Conservation (phyloP, 2,329 filamentous ascomycete genomes). For the Coniella vitis region DNA sequence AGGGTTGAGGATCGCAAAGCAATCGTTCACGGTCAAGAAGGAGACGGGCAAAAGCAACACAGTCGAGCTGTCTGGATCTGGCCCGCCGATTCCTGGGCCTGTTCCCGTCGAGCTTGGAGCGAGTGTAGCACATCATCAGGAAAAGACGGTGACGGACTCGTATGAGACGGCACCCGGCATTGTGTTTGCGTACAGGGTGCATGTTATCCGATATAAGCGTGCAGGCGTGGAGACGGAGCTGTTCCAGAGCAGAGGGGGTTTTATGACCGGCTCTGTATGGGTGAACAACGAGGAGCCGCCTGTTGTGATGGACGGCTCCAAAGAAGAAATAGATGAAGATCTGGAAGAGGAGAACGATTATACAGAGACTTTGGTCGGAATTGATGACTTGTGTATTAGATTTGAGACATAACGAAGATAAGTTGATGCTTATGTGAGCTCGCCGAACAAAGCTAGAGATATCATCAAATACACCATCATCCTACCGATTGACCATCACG, state of each 20-base stretch:
- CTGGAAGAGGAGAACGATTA: no score
- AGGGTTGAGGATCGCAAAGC: neutral
- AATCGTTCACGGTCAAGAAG: neutral
- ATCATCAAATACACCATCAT: no score
- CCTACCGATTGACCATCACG: no score
- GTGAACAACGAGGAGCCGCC: no score
- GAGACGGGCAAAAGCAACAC: neutral
- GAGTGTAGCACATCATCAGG: neutral
- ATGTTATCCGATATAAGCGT: neutral
- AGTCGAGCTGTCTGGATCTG: neutral
- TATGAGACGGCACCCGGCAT: neutral
- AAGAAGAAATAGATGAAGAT: no score
- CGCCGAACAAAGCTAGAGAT: no score
- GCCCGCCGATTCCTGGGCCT: neutral
- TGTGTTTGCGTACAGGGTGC: neutral
- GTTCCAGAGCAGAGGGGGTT: neutral
- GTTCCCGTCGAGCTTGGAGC: neutral
- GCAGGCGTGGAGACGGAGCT: neutral
- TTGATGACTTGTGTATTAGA: no score
- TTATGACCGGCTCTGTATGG: neutral
- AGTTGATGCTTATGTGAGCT: no score
- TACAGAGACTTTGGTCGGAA: no score
- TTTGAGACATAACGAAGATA: no score
- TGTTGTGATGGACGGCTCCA: no score
- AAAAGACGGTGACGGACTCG: neutral